A percentile compares a stretch with the other conserved stretches of the same genome.
Conservation (phyloP, 495 filamentous ascomycete genomes). For the Penicillium chermesinum region DNA sequence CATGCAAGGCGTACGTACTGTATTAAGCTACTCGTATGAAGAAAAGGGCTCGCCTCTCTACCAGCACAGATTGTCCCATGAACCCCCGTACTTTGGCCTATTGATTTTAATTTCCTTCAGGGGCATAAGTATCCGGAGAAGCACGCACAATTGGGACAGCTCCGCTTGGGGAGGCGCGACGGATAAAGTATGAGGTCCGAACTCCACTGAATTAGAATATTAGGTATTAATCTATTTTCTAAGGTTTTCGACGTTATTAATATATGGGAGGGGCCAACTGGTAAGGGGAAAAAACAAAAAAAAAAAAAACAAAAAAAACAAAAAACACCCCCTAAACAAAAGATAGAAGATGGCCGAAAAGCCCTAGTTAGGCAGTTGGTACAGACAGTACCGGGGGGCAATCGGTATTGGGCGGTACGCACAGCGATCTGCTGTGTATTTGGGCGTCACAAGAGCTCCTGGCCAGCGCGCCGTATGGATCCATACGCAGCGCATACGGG, state of each 20-base stretch:
- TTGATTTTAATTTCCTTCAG: no score
- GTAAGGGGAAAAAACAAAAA: constrained; percentile 1
- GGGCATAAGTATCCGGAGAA: background rate
- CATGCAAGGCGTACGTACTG: constrained; percentile 13
- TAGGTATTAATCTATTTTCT: no score
- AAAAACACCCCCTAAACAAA: constrained; percentile 3
- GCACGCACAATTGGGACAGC: background rate
- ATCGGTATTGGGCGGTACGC: background rate
- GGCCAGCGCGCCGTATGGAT: constrained; percentile 5
- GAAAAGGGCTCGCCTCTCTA: no score
- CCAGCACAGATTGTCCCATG: no score
- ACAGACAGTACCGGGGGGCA: constrained; percentile 6
- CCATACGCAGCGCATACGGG: no score
- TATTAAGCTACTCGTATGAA: no score
- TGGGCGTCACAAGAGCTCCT: constrained; percentile 13
- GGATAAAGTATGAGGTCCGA: background rate
- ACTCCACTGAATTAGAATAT: background rate
- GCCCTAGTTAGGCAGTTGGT: background rate
- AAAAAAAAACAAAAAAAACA: constrained; percentile 7
- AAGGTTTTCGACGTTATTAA: no score
- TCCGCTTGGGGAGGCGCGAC: background rate
- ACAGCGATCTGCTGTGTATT: background rate
- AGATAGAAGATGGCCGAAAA: background rate
- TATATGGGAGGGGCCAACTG: no score
- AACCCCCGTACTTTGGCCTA: no score